Percentiles rank a stretch among this genome's conserved stretches.
Conservation (phyloP, 352 stramenopile species). For the Phytophthora pisi region DNA sequence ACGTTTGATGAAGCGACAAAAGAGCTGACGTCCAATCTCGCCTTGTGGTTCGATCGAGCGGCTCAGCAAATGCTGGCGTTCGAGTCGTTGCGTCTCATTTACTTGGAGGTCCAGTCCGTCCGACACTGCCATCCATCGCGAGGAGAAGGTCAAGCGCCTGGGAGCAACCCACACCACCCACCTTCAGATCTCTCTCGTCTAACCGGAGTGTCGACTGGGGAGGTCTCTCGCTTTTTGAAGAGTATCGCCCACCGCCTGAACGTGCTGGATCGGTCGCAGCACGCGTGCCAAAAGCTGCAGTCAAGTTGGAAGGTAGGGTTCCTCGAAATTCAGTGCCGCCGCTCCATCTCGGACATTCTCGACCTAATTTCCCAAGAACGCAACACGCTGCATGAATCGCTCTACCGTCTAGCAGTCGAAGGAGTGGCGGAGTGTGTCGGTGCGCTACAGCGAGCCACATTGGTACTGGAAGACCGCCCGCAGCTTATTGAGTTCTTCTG, state of each 20-base stretch:
- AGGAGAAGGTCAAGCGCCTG: not conserved
- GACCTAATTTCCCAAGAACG: slow-evolving; percentile 64
- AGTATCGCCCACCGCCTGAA: slow-evolving; percentile 39
- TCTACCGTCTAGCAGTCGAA: slow-evolving; percentile 41
- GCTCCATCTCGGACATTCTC: slow-evolving; percentile 63
- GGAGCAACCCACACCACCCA: slow-evolving; percentile 4
- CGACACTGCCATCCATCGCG: slow-evolving; percentile 12
- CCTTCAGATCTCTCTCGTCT: slow-evolving; percentile 33
- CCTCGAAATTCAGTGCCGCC: slow-evolving; percentile 73
- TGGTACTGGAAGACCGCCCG: slow-evolving; percentile 66
- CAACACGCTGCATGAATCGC: slow-evolving; percentile 39
- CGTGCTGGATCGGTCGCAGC: slow-evolving; percentile 57
- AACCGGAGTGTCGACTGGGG: slow-evolving; percentile 38
- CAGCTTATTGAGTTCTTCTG: slow-evolving; percentile 78
- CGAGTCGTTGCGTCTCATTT: slow-evolving; percentile 56
- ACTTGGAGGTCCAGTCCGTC: slow-evolving; percentile 51
- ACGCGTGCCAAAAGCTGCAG: slow-evolving; percentile 68
- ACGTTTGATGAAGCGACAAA: slow-evolving; percentile 48
- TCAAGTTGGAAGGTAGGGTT: slow-evolving; percentile 77
- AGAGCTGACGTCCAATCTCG: slow-evolving; percentile 39
- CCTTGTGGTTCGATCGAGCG: slow-evolving; percentile 55
- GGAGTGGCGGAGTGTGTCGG: slow-evolving; percentile 51
- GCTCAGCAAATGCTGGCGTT: slow-evolving; percentile 63
- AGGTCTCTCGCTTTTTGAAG: slow-evolving; percentile 56
- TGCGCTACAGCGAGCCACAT: slow-evolving; percentile 49